phyloP scores from a whole-genome alignment of 2,329 filamentous ascomycete species.

The Magnaporthiopsis rhizophila region DNA sequence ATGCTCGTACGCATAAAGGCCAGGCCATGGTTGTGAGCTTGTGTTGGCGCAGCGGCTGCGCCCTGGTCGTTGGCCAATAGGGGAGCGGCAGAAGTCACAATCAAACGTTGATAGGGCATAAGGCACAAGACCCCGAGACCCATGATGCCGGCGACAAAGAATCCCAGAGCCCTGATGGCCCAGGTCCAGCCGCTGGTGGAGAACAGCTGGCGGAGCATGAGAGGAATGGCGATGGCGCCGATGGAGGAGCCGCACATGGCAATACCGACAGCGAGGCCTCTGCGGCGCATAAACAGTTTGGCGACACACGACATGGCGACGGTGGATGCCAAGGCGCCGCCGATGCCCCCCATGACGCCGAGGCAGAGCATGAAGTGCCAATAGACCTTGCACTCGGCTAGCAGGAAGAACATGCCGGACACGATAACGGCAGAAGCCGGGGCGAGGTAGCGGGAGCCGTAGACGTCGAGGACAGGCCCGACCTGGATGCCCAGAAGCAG shows the following conservation, averaged over 20 bases:
- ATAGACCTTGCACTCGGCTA: constrained; percentile 37
- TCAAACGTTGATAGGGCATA: constrained; percentile 21
- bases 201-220: constrained; percentile 24
- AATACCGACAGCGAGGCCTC: constrained; percentile 19
- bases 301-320: constrained; percentile 24
- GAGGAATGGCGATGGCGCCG: constrained; percentile 24
- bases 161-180: constrained; percentile 24
- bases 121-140: constrained; percentile 24
- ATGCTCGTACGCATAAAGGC: not conserved
- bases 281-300: constrained; percentile 19
- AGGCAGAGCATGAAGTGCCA: constrained; percentile 40
- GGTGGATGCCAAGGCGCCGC: constrained; percentile 28
- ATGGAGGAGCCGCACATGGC: constrained; percentile 16
- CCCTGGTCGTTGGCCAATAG: not conserved
- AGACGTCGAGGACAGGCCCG: constrained; percentile 39
- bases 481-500: constrained; percentile 37
- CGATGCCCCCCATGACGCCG: constrained; percentile 33
- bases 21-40: not conserved
- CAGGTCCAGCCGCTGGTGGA: constrained; percentile 24
- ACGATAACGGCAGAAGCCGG: constrained; percentile 27
- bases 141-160: constrained; percentile 20
- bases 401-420: constrained; percentile 32
- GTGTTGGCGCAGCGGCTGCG: not conserved
- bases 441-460: constrained; percentile 33
- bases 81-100: not conserved